phyloP scores from a whole-genome alignment of 2,329 filamentous ascomycete species.

The Fusarium sp. region DNA sequence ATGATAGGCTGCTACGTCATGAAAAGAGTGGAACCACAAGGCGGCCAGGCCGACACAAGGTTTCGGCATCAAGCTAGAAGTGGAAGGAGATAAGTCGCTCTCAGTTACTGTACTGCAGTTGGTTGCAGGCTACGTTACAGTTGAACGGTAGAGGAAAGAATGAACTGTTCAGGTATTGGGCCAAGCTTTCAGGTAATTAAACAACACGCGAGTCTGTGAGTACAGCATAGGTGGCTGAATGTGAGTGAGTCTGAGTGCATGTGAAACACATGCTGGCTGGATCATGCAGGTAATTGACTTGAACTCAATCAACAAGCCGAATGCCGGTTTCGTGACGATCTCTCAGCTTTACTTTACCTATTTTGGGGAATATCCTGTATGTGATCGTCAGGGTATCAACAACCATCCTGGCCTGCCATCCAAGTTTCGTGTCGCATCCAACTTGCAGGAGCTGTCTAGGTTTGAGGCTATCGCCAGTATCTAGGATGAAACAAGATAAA shows the following conservation, averaged over 20 bases:
- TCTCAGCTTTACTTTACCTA: constrained; percentile 18
- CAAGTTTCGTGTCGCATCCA: not conserved
- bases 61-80: constrained; percentile 35
- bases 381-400: constrained; percentile 31
- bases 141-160: not conserved
- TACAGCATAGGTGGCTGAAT: not conserved
- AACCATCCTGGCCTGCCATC: constrained; percentile 2
- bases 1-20: constrained; percentile 30
- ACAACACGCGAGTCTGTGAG: not conserved
- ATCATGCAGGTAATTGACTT: not conserved
- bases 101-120: not conserved
- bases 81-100: constrained; percentile 26
- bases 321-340: constrained; percentile 10
- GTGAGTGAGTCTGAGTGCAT: not conserved
- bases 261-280: not conserved
- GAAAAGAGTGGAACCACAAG: constrained; percentile 17
- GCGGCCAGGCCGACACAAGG: constrained; percentile 41
- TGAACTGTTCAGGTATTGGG: constrained; percentile 5
- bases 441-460: too few relatives aligned
- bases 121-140: not conserved
- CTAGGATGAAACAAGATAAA: constrained; percentile 8
- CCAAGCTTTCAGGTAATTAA: constrained; percentile 28
- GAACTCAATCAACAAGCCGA: constrained; percentile 1
- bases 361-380: constrained; percentile 30
- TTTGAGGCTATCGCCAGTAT: not conserved